Evolutionary conservation across 73 alveolate species (phyloP).

Genomic region (Loxodes magnus): DNA sequence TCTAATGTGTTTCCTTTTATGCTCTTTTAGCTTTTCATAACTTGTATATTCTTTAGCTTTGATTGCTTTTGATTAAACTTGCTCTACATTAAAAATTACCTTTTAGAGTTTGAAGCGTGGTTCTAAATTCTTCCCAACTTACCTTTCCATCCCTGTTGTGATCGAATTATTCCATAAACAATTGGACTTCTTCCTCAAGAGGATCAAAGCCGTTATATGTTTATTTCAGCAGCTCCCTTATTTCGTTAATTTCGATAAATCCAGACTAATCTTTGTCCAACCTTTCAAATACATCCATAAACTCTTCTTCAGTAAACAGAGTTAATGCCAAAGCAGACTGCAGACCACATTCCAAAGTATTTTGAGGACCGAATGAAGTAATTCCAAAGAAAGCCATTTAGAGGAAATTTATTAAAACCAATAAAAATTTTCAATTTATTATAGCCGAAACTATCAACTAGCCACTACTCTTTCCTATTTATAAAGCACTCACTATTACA

Average conservation of each 20-base stretch:
- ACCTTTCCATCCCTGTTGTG: slow-evolving; percentile 49
- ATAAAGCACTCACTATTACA: too few relatives aligned
- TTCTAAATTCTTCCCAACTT: slow-evolving; percentile 53
- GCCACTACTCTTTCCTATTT: too few relatives aligned
- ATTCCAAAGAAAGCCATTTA: slow-evolving; percentile 71
- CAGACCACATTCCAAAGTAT: slow-evolving; percentile 37
- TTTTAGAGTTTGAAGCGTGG: slow-evolving; percentile 28
- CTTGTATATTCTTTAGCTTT: slow-evolving; percentile 35
- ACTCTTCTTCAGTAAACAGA: slow-evolving; percentile 49
- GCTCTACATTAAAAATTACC: slow-evolving; percentile 37
- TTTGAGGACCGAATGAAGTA: slow-evolving; percentile 56
- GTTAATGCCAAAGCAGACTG: slow-evolving; percentile 47
- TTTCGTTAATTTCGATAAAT: slow-evolving; percentile 46
- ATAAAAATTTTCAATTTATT: too few relatives aligned
- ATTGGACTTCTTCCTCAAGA: slow-evolving; percentile 52
- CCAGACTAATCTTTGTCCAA: slow-evolving; percentile 57
- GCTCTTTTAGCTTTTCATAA: slow-evolving; percentile 32
- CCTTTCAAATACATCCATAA: slow-evolving; percentile 30
- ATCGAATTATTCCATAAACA: slow-evolving; percentile 60
- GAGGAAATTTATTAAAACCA: slow-evolving; percentile 5
- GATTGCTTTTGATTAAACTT: too few relatives aligned
- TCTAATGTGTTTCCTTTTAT: slow-evolving; percentile 47
- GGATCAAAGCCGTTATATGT: slow-evolving; percentile 71
- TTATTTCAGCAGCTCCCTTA: slow-evolving; percentile 36
- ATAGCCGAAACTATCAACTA: too few relatives aligned